phyloP scores from a whole-genome alignment of 2,329 filamentous ascomycete species.

The Ceratocystis lukuohia region DNA sequence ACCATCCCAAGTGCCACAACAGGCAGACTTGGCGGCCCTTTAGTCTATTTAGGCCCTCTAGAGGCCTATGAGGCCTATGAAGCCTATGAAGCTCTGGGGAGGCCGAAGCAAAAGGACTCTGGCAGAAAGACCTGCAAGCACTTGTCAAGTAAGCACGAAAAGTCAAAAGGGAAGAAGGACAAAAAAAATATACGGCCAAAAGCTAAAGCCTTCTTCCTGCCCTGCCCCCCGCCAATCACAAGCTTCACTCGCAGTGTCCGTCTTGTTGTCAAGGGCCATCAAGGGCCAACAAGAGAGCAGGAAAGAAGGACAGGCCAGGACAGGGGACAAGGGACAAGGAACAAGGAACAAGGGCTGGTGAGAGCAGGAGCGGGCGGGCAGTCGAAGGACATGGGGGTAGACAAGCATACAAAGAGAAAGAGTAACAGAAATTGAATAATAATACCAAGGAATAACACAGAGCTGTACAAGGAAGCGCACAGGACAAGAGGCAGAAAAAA shows the following conservation, averaged over 20 bases:
- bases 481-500: background rate
- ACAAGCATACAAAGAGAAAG: no score
- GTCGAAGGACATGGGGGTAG: no score
- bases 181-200: background rate
- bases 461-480: no score
- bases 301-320: background rate
- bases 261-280: background rate
- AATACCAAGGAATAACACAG: no score
- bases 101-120: background rate
- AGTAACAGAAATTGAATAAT: no score
- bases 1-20: no score
- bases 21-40: no score
- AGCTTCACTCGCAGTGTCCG: conserved; percentile 6
- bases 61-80: background rate
- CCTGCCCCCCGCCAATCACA: background rate
- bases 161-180: background rate
- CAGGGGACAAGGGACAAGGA: background rate
- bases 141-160: background rate
- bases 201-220: conserved; percentile 2
- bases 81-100: background rate
- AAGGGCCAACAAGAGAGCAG: background rate
- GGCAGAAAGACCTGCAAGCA: background rate
- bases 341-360: background rate
- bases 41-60: background rate
- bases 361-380: background rate